Base-by-base conservation (phyloP, 768 basidiomycete species). In the Cytidiella melzeri region DNA sequence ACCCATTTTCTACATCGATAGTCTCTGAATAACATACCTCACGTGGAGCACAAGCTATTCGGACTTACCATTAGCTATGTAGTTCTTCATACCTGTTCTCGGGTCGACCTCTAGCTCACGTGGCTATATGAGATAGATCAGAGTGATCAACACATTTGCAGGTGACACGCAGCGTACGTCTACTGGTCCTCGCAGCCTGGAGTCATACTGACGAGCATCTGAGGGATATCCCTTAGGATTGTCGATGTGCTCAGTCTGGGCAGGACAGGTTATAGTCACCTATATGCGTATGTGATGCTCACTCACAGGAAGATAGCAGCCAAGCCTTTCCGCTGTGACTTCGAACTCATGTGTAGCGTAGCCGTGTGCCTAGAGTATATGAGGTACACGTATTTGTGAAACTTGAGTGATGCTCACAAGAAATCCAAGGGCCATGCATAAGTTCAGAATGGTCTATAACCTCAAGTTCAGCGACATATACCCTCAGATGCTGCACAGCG, bases 1-100 rank as follows among this genome's bases (percentile, higher is more conserved):
- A 51, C 4, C 87, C 85, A 19, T 73, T 65, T 54, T 88, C 86
- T 81, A 54, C 1, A 53, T 5, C n/a, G 19, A 21, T 38, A 21
- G 23, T 28, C 5, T 38, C 26, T 13, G 13, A n/a, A 18, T 23
- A 13, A 12, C 27, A 19, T 47, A 5, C 11, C 38, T 40, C 7
- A 28, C 45, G 36, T 3, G 13, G n/a, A n/a, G n/a, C n/a, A n/a
- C n/a, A n/a, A n/a, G n/a, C n/a, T 13, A 9, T 10, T 7, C 19
- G 21, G 4, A 25, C 51, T 10, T 51, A 79, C 81, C 80, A 64
- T 93, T 94, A 0, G 89, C 89, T 52, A 94, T 93, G 65, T 90
- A 91, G 57, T 93, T 97, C 73, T 94, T 94, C 92, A 97, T 94
- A 2, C 92, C 94, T 0, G 87, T 89, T 12, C 74, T 69, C 0